Evolutionary conservation across 768 basidiomycete genomes (phyloP).

Genomic region (Trametes maxima): DNA sequence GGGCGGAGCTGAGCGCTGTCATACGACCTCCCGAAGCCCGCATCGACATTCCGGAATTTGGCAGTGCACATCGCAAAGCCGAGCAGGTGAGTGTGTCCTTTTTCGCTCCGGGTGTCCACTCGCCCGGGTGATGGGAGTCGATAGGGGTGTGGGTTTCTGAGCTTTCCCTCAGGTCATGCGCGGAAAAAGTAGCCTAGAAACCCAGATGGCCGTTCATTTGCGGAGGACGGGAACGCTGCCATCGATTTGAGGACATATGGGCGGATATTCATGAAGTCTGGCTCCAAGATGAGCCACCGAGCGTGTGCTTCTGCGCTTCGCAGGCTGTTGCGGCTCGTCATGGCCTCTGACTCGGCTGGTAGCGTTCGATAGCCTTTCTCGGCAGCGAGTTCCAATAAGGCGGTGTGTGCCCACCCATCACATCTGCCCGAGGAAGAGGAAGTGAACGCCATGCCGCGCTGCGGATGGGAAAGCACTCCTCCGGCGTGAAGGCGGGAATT

Average conservation of each 20-base stretch:
- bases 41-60: constrained; percentile 20
- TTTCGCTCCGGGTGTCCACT: constrained; percentile 10
- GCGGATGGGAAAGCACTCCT: constrained; percentile 12
- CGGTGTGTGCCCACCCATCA: constrained; percentile 1
- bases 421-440: constrained; percentile 11
- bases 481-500: constrained; percentile 14
- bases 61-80: constrained; percentile 15
- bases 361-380: constrained; percentile 7
- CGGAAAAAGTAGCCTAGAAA: constrained; percentile 7
- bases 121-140: constrained; percentile 17
- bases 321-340: neutral
- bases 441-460: constrained; percentile 15
- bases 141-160: constrained; percentile 5
- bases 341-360: constrained; percentile 16
- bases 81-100: constrained; percentile 15
- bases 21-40: constrained; percentile 9
- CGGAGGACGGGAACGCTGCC: neutral
- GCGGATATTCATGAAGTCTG: constrained; percentile 2
- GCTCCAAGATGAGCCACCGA: constrained; percentile 5
- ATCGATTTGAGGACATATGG: constrained; percentile 4
- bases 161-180: constrained; percentile 9
- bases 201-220: constrained; percentile 16
- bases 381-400: constrained; percentile 8
- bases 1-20: constrained; percentile 11
- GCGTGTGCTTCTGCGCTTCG: constrained; percentile 10